phyloP scores from a whole-genome alignment of 208 protist genomes.

The Crithidia thermophila region DNA sequence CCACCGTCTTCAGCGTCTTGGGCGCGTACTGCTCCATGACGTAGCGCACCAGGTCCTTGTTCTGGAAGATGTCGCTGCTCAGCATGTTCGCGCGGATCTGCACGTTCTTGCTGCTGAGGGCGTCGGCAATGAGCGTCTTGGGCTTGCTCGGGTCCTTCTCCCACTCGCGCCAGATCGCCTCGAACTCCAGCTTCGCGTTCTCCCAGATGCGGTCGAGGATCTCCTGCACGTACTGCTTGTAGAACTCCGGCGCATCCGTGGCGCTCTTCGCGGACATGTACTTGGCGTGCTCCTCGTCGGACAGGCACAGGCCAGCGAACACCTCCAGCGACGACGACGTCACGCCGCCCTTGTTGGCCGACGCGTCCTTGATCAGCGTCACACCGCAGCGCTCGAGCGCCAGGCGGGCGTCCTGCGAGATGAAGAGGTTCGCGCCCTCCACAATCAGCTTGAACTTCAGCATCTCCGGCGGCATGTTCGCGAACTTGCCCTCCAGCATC shows the following conservation, averaged over 20 bases:
- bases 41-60: constrained; percentile 75
- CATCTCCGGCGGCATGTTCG: constrained; percentile 43
- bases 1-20: constrained; percentile 75
- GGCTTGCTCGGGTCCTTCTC: constrained; percentile 49
- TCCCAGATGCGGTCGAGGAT: constrained; percentile 83
- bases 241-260: constrained; percentile 84
- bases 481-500: constrained; percentile 68
- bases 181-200: constrained; percentile 93
- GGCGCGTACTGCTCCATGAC: constrained; percentile 78
- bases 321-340: constrained; percentile 98
- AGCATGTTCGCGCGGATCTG: constrained; percentile 79
- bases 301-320: constrained; percentile 93
- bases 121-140: constrained; percentile 83
- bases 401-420: constrained; percentile 95
- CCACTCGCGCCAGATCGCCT: constrained; percentile 89
- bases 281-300: constrained; percentile 90
- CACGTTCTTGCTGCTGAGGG: constrained; percentile 92
- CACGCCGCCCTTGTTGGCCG: constrained; percentile 97
- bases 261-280: constrained; percentile 87
- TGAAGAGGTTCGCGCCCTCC: constrained; percentile 98
- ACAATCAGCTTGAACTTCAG: constrained; percentile 95
- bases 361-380: constrained; percentile 92
- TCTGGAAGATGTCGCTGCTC: constrained; percentile 83
- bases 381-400: constrained; percentile 90
- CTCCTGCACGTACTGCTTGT: constrained; percentile 92